phyloP scores from a whole-genome alignment of 2,329 filamentous ascomycete species.

The Hypoxylon sp. region DNA sequence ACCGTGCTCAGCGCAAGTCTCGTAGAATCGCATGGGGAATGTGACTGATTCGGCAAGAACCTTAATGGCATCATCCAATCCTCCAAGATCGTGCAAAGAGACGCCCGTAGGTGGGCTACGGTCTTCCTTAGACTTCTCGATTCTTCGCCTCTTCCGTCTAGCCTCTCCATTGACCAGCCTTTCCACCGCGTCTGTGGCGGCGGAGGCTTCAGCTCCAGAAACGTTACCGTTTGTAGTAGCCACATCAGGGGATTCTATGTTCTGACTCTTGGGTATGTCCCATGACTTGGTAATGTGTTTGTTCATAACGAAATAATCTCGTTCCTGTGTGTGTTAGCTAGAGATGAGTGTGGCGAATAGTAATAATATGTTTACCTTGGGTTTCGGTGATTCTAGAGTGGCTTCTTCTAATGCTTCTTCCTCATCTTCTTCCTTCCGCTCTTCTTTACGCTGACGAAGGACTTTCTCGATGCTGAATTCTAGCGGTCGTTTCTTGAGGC shows the following conservation, averaged over 20 bases:
- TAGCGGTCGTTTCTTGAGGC: constrained; percentile 83
- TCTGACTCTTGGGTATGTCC: constrained; percentile 51
- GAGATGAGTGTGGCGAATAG: background rate
- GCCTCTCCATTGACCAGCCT: constrained; percentile 75
- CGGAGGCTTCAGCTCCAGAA: constrained; percentile 45
- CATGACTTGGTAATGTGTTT: constrained; percentile 59
- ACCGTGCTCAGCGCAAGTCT: constrained; percentile 74
- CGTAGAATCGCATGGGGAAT: constrained; percentile 76
- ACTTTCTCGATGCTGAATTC: constrained; percentile 90
- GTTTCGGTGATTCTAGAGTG: constrained; percentile 45
- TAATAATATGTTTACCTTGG: constrained; percentile 42
- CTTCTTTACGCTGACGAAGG: constrained; percentile 78
- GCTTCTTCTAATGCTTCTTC: constrained; percentile 50
- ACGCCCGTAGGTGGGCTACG: constrained; percentile 75
- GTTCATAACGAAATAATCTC: constrained; percentile 56
- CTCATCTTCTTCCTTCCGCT: constrained; percentile 64
- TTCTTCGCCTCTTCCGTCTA: constrained; percentile 74
- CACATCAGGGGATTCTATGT: constrained; percentile 39
- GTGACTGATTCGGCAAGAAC: constrained; percentile 79
- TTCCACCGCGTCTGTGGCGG: constrained; percentile 55
- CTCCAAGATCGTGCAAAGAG: constrained; percentile 79
- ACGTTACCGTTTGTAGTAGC: constrained; percentile 37
- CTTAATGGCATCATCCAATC: constrained; percentile 78
- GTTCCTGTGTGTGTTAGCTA: constrained; percentile 43
- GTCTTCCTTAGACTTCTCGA: constrained; percentile 65